Evolutionary conservation across 306 rosid genomes (phyloP), one percentile per base, ranked within the genome.

Genomic region (Argentina anserina): DNA sequence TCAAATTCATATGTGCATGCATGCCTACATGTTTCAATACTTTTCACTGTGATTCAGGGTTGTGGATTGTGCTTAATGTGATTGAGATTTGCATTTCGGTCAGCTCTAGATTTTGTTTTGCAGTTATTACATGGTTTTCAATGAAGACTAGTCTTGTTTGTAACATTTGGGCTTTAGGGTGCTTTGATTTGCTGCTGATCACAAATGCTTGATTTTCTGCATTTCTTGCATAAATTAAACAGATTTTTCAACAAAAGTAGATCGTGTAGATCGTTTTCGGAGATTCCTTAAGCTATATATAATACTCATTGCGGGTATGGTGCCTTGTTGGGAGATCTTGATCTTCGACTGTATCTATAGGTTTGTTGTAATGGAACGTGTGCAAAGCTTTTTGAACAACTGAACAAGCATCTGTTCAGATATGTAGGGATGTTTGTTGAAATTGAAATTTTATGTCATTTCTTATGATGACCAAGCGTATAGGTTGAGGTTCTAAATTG

Each of bases 41-140:
- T 37, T 33, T 65, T 3, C 31, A 7, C 20, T 39, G 3, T 75
- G 23, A 40, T 18, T 7, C 0, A 11, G 36, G 74, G 39, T 52
- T 52, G 49, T 70, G 20, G n/a, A 49, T 52, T 6, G 43, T 28
- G 31, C 39, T 68, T 50, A 21, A 52, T 56, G 61, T 60, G 40
- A 58, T 67, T 76, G 36, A 7, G 36, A 26, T 25, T 72, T 56
- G 49, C 29, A 66, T 75, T 46, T 66, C 26, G 71, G 43, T 33
- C 52, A 63, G 15, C 53, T 40, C 71, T 53, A 65, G 5, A 33
- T 3, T 20, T 17, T 0, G 5, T 25, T 15, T 4, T 9, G 29
- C 65, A 15, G 36, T 37, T 26, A 40, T 25, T 5, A 39, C 43
- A 53, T 34, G 46, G 52, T 23, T 39, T 31, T 12, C 13, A 37